Base-by-base conservation (phyloP, 73 alveolate genomes). In the Paramecium biaurelia region DNA sequence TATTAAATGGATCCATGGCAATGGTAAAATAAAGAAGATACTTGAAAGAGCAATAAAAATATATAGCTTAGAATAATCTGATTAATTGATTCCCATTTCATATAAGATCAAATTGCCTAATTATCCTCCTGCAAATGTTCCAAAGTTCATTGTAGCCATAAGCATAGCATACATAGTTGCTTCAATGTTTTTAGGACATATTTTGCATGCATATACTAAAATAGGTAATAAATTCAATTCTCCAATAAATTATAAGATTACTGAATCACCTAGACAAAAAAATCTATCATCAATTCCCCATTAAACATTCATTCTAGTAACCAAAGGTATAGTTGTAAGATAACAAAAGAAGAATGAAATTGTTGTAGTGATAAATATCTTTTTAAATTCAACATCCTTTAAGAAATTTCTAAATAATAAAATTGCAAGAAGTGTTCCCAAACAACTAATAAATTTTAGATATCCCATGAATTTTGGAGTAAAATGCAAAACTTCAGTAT, bases 111-210 rank as follows among this genome's bases (percentile, higher is more conserved):
- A 53, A 15, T 97, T 98, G 35, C 99, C 99, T 8, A 88, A 20
- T 70, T 92, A 70, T 72, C 95, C 88, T 1, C 97, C 94, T 12
- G 96, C 59, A 15, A 97, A 70, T 24, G 93, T 92, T n/a, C 98
- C 98, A 3, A 96, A 68, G 57, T 97, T 95, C 38, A 94, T 93
- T 4, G 97, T 92, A 11, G 97, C 95, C 96, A 95, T 86, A 4
- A 96, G 82, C 93, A 95, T 85, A n/a, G 97, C 98, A 92, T 95
- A 96, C 93, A 96, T 92, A 3, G 59, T 58, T 11, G 98, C 99
- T 85, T 96, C 99, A 15, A 96, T 95, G 20, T 92, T 72, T 68
- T 95, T 95, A 3, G 99, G 99, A 37, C 98, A 95, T 67, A 96
- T 93, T 58, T 93, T 92, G 58, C 97, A 94, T n/a, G 98, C 97